Base-by-base conservation (phyloP, 495 filamentous ascomycete genomes). In the Mycothermus thermophilus region DNA sequence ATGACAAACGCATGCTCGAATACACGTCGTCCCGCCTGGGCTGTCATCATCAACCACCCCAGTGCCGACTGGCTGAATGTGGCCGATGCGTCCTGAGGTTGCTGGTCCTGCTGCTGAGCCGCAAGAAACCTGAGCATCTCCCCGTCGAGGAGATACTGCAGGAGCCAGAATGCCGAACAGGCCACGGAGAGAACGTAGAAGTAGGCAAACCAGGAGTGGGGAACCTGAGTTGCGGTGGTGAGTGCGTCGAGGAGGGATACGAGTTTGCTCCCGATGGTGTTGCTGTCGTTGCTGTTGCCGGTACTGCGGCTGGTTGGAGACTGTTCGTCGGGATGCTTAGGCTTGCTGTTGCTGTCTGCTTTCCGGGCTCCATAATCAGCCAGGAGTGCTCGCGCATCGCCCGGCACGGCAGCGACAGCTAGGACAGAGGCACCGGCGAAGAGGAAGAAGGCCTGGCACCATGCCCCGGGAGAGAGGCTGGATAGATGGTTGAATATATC, bases 121-220 rank as follows among this genome's bases (percentile, higher is more conserved):
- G 57, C 56, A 16, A 79, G 36, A 12, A 50, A 37, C 16, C 53
- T 43, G 41, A 80, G 57, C 24, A 68, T 46, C 2, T 35, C 32
- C 1, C 83, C 84, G 32, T 66, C 58, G 10, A 42, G 51, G 13
- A 74, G 42, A n/a, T 83, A 66, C 52, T 93, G 83, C 24, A 48
- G 27, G 0, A 61, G 66, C 87, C 90, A 95, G 55, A 94, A 83
- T 3, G 77, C 35, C 1, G 79, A 87, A 27, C 75, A 78, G 4
- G 61, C 44, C 2, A 88, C 44, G 0, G 80, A 92, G 14, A 72
- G 50, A 22, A 83, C 48, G 49, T 97, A 97, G 57, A 93, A 97
- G 37, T 86, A 78, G 6, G 60, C 67, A 58, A 97, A 97, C 67
- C 77, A 97, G 33, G 67, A 61, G 54, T 95, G 90, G 3, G 92